Percentiles rank a stretch among this genome's conserved stretches.
phyloP scores from a whole-genome alignment of 768 basidiomycete genomes.

The Thelephora aurantiotincta region DNA sequence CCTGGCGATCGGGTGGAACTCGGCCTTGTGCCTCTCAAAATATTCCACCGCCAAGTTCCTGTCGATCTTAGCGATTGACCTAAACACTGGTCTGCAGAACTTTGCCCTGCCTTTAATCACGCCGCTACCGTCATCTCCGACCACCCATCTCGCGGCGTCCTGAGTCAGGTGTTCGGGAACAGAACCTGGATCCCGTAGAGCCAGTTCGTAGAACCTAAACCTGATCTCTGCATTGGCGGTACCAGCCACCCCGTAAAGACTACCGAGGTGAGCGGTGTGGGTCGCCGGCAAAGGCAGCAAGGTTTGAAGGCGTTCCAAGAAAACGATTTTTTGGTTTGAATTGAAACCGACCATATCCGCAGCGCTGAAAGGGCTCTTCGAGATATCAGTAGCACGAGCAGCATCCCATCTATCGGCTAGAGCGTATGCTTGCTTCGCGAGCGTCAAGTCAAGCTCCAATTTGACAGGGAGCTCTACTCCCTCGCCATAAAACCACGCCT shows the following conservation, averaged over 20 bases:
- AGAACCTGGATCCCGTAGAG: conserved; percentile 35
- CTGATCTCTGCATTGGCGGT: conserved; percentile 68
- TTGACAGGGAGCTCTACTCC: conserved; percentile 59
- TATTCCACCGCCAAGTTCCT: conserved; percentile 32
- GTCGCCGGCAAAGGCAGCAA: conserved; percentile 42
- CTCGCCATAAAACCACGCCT: conserved; percentile 79
- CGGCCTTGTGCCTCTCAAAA: conserved; percentile 31
- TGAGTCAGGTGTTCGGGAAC: conserved; percentile 36
- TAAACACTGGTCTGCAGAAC: conserved; percentile 62
- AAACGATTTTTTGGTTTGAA: conserved; percentile 78
- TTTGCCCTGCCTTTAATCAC: conserved; percentile 74
- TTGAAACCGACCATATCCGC: conserved; percentile 51
- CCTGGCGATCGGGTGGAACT: conserved; percentile 69
- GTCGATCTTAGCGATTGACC: conserved; percentile 39
- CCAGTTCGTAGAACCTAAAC: conserved; percentile 63
- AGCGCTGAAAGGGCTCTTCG: conserved; percentile 37
- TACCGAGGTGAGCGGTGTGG: conserved; percentile 47
- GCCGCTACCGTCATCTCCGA: conserved; percentile 41
- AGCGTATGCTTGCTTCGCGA: conserved; percentile 55
- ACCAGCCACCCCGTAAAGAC: conserved; percentile 31
- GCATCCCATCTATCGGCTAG: conserved; percentile 67
- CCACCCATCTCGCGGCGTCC: conserved; percentile 53
- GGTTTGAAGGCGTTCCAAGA: conserved; percentile 69
- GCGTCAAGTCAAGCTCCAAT: conserved; percentile 59
- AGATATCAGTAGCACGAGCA: conserved; percentile 34